A percentile compares a stretch with the other conserved stretches of the same genome.
Evolutionary conservation across 1,284 basidiomycete species (phyloP).

Genomic region (Meira nashicola): DNA sequence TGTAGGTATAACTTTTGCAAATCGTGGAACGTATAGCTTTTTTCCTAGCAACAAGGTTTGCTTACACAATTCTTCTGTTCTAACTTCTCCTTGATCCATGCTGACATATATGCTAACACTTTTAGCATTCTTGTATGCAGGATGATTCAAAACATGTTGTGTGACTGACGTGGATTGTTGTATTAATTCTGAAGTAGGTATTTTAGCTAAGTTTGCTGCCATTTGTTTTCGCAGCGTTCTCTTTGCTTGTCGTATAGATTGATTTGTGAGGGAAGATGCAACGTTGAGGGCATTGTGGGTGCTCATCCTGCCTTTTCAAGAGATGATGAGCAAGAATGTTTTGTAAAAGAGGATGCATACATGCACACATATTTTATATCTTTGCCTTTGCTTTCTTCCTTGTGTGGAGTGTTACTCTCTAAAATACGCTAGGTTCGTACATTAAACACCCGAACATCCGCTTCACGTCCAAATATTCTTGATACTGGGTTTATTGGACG

Average conservation of each 20-base stretch:
- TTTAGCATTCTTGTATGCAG: conserved; percentile 36
- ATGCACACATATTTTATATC: too few species aligned
- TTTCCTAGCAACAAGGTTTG: conserved; percentile 32
- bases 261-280: too few species aligned
- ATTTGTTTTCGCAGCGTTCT: conserved; percentile 40
- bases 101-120: conserved; percentile 53
- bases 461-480: too few species aligned
- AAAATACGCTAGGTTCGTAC: too few species aligned
- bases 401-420: too few species aligned
- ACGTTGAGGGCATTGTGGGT: too few species aligned
- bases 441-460: too few species aligned
- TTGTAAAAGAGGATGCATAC: too few species aligned
- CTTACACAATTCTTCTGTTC: conserved; percentile 52
- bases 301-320: too few species aligned
- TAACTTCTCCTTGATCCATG: conserved; percentile 50
- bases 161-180: conserved; percentile 26
- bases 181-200: conserved; percentile 10
- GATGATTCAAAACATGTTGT: conserved; percentile 40
- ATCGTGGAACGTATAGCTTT: conserved; percentile 53
- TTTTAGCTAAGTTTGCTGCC: conserved; percentile 21
- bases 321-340: too few species aligned
- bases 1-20: conserved; percentile 22
- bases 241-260: conserved; percentile 38
- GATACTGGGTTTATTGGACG: too few species aligned
- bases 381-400: too few species aligned